Percentiles rank a stretch among this genome's conserved stretches.
Conservation (phyloP, 2,329 filamentous ascomycete species). For the Septoria petroselini region DNA sequence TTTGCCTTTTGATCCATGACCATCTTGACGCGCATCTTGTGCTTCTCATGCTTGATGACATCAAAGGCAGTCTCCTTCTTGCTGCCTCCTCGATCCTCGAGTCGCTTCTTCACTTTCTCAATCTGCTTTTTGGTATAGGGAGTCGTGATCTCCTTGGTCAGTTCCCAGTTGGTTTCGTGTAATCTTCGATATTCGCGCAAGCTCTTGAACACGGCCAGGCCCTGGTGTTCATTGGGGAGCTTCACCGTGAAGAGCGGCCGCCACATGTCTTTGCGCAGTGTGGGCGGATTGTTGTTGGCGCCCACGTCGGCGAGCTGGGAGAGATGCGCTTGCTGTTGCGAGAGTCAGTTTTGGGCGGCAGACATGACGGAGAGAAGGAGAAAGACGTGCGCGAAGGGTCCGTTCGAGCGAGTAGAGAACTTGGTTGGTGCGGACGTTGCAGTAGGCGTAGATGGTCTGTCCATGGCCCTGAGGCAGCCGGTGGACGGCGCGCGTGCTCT, state of each 20-base stretch:
- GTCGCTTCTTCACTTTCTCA: constrained; percentile 43
- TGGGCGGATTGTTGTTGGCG: constrained; percentile 60
- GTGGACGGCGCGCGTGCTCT: neutral
- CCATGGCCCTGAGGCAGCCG: constrained; percentile 36
- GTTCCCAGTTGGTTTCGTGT: constrained; percentile 55
- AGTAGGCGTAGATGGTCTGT: constrained; percentile 61
- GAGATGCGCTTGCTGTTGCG: constrained; percentile 40
- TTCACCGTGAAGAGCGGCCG: constrained; percentile 57
- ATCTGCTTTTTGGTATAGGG: constrained; percentile 41
- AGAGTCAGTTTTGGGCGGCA: neutral
- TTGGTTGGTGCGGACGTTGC: constrained; percentile 61
- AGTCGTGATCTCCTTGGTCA: constrained; percentile 35
- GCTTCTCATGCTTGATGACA: constrained; percentile 38
- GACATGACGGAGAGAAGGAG: neutral
- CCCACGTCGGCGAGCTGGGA: constrained; percentile 61
- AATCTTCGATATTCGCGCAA: constrained; percentile 60
- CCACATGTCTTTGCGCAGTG: constrained; percentile 62
- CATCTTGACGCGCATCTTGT: constrained; percentile 51
- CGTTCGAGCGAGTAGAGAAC: constrained; percentile 61
- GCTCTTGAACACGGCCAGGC: constrained; percentile 55
- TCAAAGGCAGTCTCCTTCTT: constrained; percentile 36
- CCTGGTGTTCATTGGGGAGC: constrained; percentile 50
- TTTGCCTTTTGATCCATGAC: constrained; percentile 66
- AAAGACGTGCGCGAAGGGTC: constrained; percentile 51
- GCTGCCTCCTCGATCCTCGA: constrained; percentile 33